Conservation (phyloP, 2,329 filamentous ascomycete species). For the Aspergillus fijiensis region DNA sequence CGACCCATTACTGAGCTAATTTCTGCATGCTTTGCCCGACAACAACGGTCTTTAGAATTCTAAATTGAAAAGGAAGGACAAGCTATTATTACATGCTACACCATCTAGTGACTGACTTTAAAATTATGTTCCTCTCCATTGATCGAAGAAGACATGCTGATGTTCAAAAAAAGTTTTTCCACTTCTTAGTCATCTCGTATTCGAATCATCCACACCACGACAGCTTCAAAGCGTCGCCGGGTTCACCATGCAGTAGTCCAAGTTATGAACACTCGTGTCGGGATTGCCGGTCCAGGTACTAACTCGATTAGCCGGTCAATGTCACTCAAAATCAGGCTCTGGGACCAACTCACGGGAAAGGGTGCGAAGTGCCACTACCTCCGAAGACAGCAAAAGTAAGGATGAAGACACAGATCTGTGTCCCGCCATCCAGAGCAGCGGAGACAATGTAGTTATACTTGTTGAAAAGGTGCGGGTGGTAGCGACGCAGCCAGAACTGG, state of each 20-base stretch:
- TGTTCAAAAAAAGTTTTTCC: too few species aligned
- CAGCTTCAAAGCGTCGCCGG: not conserved
- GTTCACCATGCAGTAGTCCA: conserved; percentile 8
- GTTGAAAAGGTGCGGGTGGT: conserved; percentile 8
- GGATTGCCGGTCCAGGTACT: conserved; percentile 2
- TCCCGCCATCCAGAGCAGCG: conserved; percentile 9
- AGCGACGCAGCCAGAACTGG: conserved; percentile 10
- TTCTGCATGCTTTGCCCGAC: too few species aligned
- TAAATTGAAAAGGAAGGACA: too few species aligned
- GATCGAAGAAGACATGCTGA: too few species aligned
- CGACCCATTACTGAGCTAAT: not conserved
- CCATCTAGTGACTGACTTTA: too few species aligned
- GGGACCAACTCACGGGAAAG: conserved; percentile 5
- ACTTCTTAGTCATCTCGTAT: too few species aligned
- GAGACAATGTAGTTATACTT: conserved; percentile 13
- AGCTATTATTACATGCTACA: too few species aligned
- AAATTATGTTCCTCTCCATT: too few species aligned
- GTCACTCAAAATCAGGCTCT: not conserved
- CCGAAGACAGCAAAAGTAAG: conserved; percentile 14
- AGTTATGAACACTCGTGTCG: conserved; percentile 1
- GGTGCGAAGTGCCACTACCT: conserved; percentile 5
- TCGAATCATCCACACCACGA: not conserved
- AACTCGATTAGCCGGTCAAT: not conserved
- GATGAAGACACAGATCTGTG: conserved; percentile 10
- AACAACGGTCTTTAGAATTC: too few species aligned